Evolutionary conservation across 2,329 filamentous ascomycete species (phyloP).

Genomic region (Fusarium decemcellulare): DNA sequence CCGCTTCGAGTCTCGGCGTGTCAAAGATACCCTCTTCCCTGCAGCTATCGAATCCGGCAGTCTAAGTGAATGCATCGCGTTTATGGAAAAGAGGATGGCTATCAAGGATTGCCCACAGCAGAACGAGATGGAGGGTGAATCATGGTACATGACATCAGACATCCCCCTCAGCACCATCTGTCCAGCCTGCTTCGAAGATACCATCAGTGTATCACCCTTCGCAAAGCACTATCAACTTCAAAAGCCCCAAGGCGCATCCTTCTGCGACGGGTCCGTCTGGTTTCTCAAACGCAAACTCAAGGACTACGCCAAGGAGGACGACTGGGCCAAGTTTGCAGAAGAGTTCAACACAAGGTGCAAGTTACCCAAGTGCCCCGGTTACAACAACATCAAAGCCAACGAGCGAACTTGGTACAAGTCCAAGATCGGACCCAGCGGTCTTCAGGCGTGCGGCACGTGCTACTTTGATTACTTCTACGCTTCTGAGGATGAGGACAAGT

Average conservation of each 20-base stretch:
- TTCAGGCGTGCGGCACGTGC: constrained; percentile 55
- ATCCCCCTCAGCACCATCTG: constrained; percentile 54
- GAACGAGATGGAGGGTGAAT: constrained; percentile 23
- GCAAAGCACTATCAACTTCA: constrained; percentile 46
- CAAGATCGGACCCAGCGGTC: constrained; percentile 33
- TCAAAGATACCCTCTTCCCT: constrained; percentile 51
- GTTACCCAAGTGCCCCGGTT: constrained; percentile 47
- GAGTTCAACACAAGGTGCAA: constrained; percentile 48
- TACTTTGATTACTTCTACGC: constrained; percentile 54
- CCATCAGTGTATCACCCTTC: constrained; percentile 50
- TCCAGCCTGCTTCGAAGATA: constrained; percentile 55
- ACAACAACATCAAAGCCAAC: constrained; percentile 33
- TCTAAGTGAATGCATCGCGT: constrained; percentile 46
- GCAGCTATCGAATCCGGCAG: constrained; percentile 46
- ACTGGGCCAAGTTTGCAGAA: constrained; percentile 52
- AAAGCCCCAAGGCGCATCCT: constrained; percentile 1
- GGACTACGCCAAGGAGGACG: constrained; percentile 38
- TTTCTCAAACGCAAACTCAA: constrained; percentile 50
- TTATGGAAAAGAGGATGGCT: constrained; percentile 45
- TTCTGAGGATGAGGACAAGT: constrained; percentile 46
- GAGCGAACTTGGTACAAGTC: constrained; percentile 53
- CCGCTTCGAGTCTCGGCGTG: constrained; percentile 51
- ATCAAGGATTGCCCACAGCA: constrained; percentile 37
- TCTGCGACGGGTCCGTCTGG: constrained; percentile 52
- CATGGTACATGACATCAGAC: constrained; percentile 54